phyloP scores from a whole-genome alignment of 768 basidiomycete species.

The Trametopsis cervina region DNA sequence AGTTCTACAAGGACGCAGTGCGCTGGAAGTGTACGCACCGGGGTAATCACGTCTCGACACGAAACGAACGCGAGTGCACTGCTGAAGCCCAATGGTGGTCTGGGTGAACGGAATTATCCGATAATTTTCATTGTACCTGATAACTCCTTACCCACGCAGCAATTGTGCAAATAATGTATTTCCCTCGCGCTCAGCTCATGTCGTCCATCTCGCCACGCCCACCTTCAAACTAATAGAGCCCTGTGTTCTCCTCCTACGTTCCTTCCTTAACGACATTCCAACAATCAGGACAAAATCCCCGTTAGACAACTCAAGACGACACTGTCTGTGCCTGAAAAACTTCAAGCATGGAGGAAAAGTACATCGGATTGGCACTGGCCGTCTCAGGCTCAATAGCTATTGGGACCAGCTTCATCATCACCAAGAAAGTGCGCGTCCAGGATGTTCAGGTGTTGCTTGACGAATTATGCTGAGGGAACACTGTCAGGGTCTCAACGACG shows the following conservation, averaged over 20 bases:
- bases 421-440: slow-evolving; percentile 74
- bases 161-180: neutral
- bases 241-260: neutral
- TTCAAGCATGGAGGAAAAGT: slow-evolving; percentile 79
- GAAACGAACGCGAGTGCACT: too few relatives aligned
- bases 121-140: neutral
- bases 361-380: slow-evolving; percentile 88
- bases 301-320: neutral
- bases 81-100: too few relatives aligned
- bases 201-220: neutral
- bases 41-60: too few relatives aligned
- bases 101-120: neutral
- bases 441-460: too few relatives aligned
- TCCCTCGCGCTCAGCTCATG: neutral
- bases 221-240: neutral
- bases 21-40: neutral
- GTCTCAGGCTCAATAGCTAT: slow-evolving; percentile 81
- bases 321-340: neutral
- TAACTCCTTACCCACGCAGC: neutral
- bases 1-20: neutral
- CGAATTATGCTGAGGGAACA: too few relatives aligned
- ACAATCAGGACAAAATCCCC: neutral
- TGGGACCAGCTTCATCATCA: slow-evolving; percentile 96
- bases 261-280: neutral
- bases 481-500: slow-evolving; percentile 81